A percentile compares a stretch with the other conserved stretches of the same genome.
These are phyloP conservation scores for Pleurotus eryngii DNA, from an alignment of 768 basidiomycete species.

Conservation along the genomic window DNA sequence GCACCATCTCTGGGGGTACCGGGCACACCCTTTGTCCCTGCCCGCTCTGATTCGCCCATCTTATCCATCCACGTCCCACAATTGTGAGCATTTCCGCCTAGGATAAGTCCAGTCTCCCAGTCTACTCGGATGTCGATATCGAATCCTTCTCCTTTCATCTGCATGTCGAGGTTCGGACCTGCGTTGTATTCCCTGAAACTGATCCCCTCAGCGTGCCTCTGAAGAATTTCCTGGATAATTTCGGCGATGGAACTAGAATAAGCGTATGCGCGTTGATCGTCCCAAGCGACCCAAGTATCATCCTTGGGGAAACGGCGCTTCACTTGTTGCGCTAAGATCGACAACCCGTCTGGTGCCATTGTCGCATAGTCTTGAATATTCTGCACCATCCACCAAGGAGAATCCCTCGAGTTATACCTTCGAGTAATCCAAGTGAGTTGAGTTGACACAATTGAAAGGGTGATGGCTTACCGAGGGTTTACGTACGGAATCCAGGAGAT, in stretches of 20 bases:
- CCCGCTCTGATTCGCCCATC: constrained; percentile 91
- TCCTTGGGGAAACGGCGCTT: constrained; percentile 94
- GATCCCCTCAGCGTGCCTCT: constrained; percentile 91
- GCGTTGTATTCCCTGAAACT: constrained; percentile 96
- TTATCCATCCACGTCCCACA: constrained; percentile 99
- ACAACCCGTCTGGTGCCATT: constrained; percentile 79
- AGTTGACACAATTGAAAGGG: background rate
- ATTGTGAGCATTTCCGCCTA: constrained; percentile 82
- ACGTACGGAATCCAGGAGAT: constrained; percentile 88
- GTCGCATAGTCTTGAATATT: constrained; percentile 93
- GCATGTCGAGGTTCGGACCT: constrained; percentile 93
- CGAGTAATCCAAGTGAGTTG: background rate
- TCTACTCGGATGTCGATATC: constrained; percentile 93
- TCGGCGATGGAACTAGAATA: constrained; percentile 87
- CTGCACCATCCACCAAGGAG: constrained; percentile 99
- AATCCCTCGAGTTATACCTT: constrained; percentile 95
- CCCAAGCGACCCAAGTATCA: constrained; percentile 91
- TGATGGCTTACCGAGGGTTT: constrained; percentile 62
- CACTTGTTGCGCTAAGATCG: constrained; percentile 76
- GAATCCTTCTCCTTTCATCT: constrained; percentile 93
- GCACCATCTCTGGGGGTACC: constrained; percentile 96
- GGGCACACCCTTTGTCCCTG: constrained; percentile 93
- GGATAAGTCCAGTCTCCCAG: constrained; percentile 89
- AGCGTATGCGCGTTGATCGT: constrained; percentile 80
- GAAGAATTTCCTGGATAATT: constrained; percentile 93